Evolutionary conservation across 768 basidiomycete genomes (phyloP), one percentile per base, ranked within the genome.

Genomic region (Serendipita sp.): DNA sequence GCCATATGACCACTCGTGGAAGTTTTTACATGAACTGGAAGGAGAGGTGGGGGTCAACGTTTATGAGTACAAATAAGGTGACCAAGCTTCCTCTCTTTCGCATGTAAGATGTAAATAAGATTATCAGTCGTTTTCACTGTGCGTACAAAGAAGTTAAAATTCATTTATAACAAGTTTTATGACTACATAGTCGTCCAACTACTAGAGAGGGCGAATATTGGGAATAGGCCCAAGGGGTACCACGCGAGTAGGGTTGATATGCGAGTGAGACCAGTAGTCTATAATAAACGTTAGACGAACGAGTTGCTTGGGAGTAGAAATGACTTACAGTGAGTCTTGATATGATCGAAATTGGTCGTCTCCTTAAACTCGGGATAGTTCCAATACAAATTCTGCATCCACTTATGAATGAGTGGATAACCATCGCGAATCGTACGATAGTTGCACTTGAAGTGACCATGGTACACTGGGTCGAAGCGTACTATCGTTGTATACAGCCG

Each of bases 361-460:
- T 83, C 81, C 73, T 85, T 84, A 83, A 99, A 98, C 3, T 91
- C 91, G 0, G 85, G 75, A 69, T 86, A 78, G 67, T 86, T 88
- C 93, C 92, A 97, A 78, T 99, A 98, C 18, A 97, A 75, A 71
- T 86, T 85, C 74, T 84, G 85, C 75, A 89, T 70, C 88, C 91
- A 94, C 36, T 85, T 72, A 75, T 97, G 81, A 58, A 96, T 81
- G 56, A 84, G 80, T 18, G 94, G 93, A 74, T 93, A 98, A 3
- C 88, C 88, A 70, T 84, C 77, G 28, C 94, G 89, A 71, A 96
- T 89, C 47, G 81, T 84, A 35, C 86, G 84, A 68, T 91, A 72
- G 78, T 95, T 93, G 76, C 91, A 94, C 70, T 97, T 97, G 81
- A 98, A 98, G 72, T 92, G 90, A 0, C 86, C 83, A 54, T 87